phyloP scores from a whole-genome alignment of 371 early-diverging fungal genomes.

The Syncephalastrum contaminatum region DNA sequence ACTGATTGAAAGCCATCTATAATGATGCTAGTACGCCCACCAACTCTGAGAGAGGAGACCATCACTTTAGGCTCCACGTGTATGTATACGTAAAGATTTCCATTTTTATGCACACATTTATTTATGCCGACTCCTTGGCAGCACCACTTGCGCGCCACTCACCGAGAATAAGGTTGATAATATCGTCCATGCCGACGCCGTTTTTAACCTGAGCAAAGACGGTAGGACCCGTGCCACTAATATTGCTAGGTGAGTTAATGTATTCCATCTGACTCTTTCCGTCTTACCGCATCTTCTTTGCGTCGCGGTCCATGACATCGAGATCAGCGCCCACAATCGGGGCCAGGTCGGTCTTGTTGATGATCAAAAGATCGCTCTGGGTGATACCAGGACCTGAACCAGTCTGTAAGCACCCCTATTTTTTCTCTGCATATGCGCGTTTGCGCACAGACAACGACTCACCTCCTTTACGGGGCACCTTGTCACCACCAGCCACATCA shows the following conservation, averaged over 20 bases:
- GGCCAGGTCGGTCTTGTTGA: constrained; percentile 96
- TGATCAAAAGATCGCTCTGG: constrained; percentile 87
- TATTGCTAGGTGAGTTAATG: not conserved
- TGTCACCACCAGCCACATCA: constrained; percentile 95
- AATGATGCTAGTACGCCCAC: no score
- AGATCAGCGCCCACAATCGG: constrained; percentile 86
- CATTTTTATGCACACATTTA: no score
- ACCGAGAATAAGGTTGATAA: constrained; percentile 76
- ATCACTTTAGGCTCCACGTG: no score
- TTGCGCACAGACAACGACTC: constrained; percentile 1
- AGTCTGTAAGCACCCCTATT: not conserved
- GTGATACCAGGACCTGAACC: constrained; percentile 85
- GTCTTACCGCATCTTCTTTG: constrained; percentile 78
- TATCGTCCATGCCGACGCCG: constrained; percentile 79
- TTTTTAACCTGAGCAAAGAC: constrained; percentile 89
- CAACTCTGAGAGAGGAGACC: no score
- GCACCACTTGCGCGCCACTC: constrained; percentile 74
- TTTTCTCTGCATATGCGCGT: not conserved
- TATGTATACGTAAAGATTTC: no score
- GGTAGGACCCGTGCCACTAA: constrained; percentile 72
- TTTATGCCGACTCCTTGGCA: constrained; percentile 19
- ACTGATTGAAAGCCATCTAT: no score
- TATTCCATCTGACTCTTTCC: not conserved
- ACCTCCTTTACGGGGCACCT: constrained; percentile 84
- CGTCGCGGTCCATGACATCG: constrained; percentile 88